Evolutionary conservation across 2,329 filamentous ascomycete genomes (phyloP).

Genomic region (Emergomyces africanus): DNA sequence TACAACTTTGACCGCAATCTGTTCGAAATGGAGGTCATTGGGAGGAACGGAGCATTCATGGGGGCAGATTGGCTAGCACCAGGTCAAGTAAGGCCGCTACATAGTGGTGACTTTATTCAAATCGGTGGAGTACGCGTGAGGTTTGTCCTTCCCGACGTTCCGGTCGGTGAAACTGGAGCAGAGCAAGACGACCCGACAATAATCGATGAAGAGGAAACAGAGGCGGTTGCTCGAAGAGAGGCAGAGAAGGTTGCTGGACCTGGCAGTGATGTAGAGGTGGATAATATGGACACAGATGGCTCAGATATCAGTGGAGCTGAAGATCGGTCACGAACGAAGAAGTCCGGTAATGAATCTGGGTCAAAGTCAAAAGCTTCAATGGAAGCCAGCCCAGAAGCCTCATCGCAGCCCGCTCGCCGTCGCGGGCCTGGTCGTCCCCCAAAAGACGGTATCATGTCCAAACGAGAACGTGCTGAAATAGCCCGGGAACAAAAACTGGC

Average conservation of each 20-base stretch:
- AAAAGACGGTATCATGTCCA: conserved; percentile 56
- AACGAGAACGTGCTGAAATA: conserved; percentile 45
- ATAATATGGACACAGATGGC: conserved; percentile 1
- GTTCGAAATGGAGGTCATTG: conserved; percentile 48
- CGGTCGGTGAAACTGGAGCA: conserved; percentile 35
- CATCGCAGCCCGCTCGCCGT: conserved; percentile 28
- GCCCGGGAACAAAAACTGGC: conserved; percentile 41
- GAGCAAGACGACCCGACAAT: conserved; percentile 32
- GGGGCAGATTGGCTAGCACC: conserved; percentile 38
- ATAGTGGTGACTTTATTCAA: conserved; percentile 46
- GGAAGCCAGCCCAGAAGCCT: conserved; percentile 19
- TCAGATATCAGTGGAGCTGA: conserved; percentile 10
- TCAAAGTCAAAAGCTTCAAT: conserved; percentile 14
- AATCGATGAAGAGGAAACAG: conserved; percentile 20
- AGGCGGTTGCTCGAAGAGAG: conserved; percentile 4
- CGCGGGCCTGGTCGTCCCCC: conserved; percentile 50
- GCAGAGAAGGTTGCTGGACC: conserved; percentile 5
- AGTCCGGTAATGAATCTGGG: conserved; percentile 18
- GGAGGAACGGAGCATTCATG: conserved; percentile 45
- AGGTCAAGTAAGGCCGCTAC: conserved; percentile 36
- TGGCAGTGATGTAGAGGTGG: neutral
- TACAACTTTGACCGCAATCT: conserved; percentile 45
- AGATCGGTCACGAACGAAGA: conserved; percentile 17
- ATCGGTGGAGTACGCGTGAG: conserved; percentile 45
- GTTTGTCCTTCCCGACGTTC: conserved; percentile 44